Percentiles rank a stretch among this genome's conserved stretches.
phyloP scores from a whole-genome alignment of 1,284 basidiomycete species.

The Apiotrichum montevideense region DNA sequence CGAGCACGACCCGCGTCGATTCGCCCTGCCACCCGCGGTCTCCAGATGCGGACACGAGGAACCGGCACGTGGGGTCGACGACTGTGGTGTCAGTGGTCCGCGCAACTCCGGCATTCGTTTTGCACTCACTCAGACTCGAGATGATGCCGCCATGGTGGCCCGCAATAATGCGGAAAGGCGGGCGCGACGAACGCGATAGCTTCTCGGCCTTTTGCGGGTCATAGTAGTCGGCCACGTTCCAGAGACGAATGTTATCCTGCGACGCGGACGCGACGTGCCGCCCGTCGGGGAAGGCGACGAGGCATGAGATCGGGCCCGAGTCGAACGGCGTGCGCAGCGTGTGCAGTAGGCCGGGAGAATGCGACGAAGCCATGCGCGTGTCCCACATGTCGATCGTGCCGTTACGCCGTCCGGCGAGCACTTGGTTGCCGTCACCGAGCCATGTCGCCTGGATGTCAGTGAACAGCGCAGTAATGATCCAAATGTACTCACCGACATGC shows the following conservation, averaged over 20 bases:
- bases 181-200: conserved; percentile 50
- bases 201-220: conserved; percentile 56
- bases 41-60: conserved; percentile 85
- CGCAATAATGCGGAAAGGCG: conserved; percentile 90
- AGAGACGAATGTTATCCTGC: conserved; percentile 85
- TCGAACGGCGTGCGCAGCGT: conserved; percentile 78
- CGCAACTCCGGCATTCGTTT: too few species aligned
- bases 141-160: conserved; percentile 93
- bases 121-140: conserved; percentile 72
- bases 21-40: conserved; percentile 91
- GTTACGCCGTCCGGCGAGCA: conserved; percentile 87
- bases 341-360: conserved; percentile 66
- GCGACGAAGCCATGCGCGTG: conserved; percentile 59
- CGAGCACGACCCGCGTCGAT: conserved; percentile 76
- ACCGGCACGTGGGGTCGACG: conserved; percentile 75
- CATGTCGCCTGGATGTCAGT: conserved; percentile 68
- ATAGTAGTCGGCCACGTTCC: conserved; percentile 77
- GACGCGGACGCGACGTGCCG: conserved; percentile 86
- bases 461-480: not conserved
- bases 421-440: conserved; percentile 78
- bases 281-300: conserved; percentile 83
- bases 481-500: conserved; percentile 64
- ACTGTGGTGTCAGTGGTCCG: conserved; percentile 52
- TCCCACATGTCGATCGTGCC: conserved; percentile 93
- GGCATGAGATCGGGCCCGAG: conserved; percentile 84